These are phyloP conservation scores for Rhamnella rubrinervis DNA, from an alignment of 331 rosid species.

Conservation along the genomic window DNA sequence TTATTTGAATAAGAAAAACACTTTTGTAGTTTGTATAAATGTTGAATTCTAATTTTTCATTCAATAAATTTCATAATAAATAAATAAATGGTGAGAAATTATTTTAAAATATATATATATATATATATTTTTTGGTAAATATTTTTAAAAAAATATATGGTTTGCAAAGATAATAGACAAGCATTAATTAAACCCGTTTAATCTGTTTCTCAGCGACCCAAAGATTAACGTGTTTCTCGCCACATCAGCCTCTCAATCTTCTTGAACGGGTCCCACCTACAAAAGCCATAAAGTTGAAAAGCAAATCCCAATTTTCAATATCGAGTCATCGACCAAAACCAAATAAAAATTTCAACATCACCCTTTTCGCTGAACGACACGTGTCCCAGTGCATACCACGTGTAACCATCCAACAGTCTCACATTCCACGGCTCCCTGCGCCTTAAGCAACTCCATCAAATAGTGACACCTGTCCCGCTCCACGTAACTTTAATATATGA, in stretches of 20 bases:
- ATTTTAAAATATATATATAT: too few species aligned
- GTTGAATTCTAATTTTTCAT: too few species aligned
- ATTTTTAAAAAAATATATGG: too few species aligned
- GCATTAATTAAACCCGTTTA: too few species aligned
- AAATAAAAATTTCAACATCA: neutral
- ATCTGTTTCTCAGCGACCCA: too few species aligned
- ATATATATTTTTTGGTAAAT: too few species aligned
- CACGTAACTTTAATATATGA: neutral
- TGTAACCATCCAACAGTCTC: constrained; percentile 18
- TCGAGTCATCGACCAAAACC: too few species aligned
- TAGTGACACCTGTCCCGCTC: constrained; percentile 35
- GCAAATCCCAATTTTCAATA: neutral
- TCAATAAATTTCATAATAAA: too few species aligned
- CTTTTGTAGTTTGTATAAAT: too few species aligned
- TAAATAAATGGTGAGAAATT: too few species aligned
- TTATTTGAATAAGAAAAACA: too few species aligned
- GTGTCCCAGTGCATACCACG: constrained; percentile 31
- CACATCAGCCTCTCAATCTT: constrained; percentile 26
- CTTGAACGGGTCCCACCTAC: constrained; percentile 3
- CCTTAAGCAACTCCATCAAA: neutral
- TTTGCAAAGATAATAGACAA: too few species aligned
- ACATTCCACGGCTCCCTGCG: neutral
- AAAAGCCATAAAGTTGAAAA: constrained; percentile 13
- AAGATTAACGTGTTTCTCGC: neutral
- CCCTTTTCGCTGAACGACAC: constrained; percentile 12